These are phyloP conservation scores for Salvia rosmarinus DNA, from an alignment of 257 asterid species.

Conservation along the genomic window DNA sequence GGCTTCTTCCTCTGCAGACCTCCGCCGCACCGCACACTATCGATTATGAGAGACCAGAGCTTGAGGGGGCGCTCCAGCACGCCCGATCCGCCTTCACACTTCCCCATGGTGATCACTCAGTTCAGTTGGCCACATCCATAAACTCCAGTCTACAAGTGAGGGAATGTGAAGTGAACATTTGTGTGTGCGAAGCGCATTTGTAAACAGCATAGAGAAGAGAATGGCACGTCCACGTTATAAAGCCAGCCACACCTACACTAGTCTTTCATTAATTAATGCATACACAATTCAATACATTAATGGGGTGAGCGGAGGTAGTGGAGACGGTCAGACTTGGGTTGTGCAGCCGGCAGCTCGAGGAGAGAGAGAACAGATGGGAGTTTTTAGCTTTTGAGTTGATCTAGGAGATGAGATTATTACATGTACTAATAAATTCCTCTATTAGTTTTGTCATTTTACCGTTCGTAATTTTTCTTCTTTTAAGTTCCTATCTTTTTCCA, in stretches of 20 bases:
- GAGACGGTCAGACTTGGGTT: not conserved
- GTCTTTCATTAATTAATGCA: not conserved
- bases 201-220: not conserved
- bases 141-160: no score
- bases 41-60: constrained; percentile 67
- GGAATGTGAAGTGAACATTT: no score
- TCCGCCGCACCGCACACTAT: constrained; percentile 75
- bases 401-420: not conserved
- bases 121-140: no score
- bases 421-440: not conserved
- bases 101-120: constrained; percentile 48
- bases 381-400: not conserved
- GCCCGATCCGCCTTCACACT: constrained; percentile 52
- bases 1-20: not conserved
- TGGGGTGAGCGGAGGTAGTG: not conserved
- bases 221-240: no score
- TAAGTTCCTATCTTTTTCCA: not conserved
- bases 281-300: not conserved
- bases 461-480: no score
- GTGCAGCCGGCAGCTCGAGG: not conserved
- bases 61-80: constrained; percentile 64
- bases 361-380: no score
- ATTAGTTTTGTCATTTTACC: constrained; percentile 9
- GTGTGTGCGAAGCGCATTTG: no score
- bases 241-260: no score